Base-by-base conservation (phyloP, 2,329 filamentous ascomycete genomes). In the Furcasterigmium sp. region DNA sequence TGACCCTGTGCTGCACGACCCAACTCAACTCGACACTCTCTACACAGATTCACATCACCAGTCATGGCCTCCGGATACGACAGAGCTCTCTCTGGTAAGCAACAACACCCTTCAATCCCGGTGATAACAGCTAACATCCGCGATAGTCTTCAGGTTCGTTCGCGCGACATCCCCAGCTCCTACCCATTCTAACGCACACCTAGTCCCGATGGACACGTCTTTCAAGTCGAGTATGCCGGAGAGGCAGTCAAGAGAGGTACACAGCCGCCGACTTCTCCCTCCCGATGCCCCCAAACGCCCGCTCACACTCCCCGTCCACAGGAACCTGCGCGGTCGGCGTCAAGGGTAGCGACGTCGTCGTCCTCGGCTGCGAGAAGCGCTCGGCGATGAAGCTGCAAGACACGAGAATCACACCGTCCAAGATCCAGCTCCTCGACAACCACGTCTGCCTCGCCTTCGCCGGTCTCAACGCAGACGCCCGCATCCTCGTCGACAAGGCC, bases 311-410 rank as follows among this genome's bases (percentile, higher is more conserved):
- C 46, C 36, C 38, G 47, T 43, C 32, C 17, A 17, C 21, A 95
- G 89, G 90, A 70, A 98, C 93, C 59, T 98, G 93, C 72, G 93
- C 94, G 39, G 93, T 98, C 43, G 93, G 91, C 56, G 91, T 98
- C 55, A 98, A 98, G 74, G 93, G 93, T 58, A 77, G 80, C 57
- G 87, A 95, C 65, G 87, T 97, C 52, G 93, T 98, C 28, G 93
- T 98, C 23, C 78, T 98, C 39, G 93, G 93, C 58, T 98, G 93
- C 70, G 93, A 98, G 74, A 98, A 98, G 80, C 84, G 91, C 57
- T 97, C 93, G 42, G 93, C 93, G 26, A 96, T 98, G 87, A 98
- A 98, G 74, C 83, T 98, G 48, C 93, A 98, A 78, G 93, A 98
- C 69, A 98, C 94, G 46, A 86, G 93, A 64, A 98, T 98, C 69